Evolutionary conservation across 2,329 filamentous ascomycete species (phyloP).

Genomic region (Botrytis fabae): DNA sequence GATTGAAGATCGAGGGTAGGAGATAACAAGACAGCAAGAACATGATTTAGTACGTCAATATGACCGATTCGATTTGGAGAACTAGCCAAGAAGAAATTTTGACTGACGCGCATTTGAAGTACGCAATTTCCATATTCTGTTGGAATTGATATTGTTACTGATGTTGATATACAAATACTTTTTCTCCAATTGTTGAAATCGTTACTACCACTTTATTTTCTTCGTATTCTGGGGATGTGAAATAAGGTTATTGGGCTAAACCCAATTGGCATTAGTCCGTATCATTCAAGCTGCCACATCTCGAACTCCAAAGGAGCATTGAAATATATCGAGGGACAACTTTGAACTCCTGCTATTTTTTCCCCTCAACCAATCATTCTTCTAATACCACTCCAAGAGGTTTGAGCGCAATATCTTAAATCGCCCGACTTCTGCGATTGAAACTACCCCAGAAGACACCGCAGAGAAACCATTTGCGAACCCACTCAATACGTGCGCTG

Average conservation of each 20-base stretch:
- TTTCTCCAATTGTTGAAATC: not conserved
- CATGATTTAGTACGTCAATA: not conserved
- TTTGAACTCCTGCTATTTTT: not conserved
- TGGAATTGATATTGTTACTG: not conserved
- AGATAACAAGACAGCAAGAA: not conserved
- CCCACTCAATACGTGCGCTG: slow-evolving; percentile 14
- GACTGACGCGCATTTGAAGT: not conserved
- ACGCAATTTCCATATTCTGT: not conserved
- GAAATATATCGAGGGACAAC: slow-evolving; percentile 9
- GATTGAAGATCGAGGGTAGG: not conserved
- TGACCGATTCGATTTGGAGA: not conserved
- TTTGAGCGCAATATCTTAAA: not conserved
- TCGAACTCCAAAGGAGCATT: slow-evolving; percentile 19
- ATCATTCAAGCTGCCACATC: slow-evolving; percentile 24
- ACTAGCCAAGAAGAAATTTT: not conserved
- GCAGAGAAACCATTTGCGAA: slow-evolving; percentile 28
- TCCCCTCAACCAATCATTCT: not conserved
- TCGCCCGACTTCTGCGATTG: not conserved
- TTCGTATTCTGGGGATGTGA: not conserved
- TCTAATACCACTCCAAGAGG: not conserved
- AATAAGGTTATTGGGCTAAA: slow-evolving; percentile 16
- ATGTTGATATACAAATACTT: too few relatives aligned
- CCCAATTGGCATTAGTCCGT: slow-evolving; percentile 24
- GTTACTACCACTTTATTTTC: not conserved
- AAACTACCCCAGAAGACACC: not conserved